Evolutionary conservation across 257 asterid genomes (phyloP).

Genomic region (Solanum bulbocastanum): DNA sequence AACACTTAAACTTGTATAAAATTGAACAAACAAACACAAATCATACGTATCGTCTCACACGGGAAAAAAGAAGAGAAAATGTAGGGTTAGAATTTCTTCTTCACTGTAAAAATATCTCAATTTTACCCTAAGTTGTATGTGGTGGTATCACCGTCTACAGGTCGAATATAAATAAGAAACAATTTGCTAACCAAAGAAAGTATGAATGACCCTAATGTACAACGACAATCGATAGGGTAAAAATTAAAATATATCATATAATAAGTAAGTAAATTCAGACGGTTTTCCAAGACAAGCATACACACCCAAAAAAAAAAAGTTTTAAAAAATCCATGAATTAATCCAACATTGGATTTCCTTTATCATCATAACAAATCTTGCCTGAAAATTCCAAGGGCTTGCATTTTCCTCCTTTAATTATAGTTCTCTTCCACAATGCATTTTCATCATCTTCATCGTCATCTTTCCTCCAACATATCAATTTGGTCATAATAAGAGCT

Average conservation of each 20-base stretch:
- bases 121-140: too few species aligned
- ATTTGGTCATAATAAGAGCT: conserved; percentile 28
- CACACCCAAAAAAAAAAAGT: neutral
- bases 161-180: neutral
- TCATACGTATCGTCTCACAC: too few species aligned
- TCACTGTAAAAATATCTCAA: too few species aligned
- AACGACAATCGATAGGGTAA: neutral
- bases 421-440: conserved; percentile 51
- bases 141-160: too few species aligned
- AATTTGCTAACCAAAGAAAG: neutral
- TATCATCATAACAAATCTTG: conserved; percentile 41
- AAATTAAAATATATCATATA: neutral
- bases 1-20: too few species aligned
- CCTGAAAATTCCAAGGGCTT: conserved; percentile 51
- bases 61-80: too few species aligned
- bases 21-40: too few species aligned
- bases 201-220: neutral
- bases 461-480: conserved; percentile 54
- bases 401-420: conserved; percentile 51
- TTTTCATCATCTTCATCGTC: conserved; percentile 13
- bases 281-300: neutral
- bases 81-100: too few species aligned
- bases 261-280: neutral
- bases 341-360: conserved; percentile 12
- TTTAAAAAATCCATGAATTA: neutral